A percentile compares a stretch with the other conserved stretches of the same genome.
phyloP scores from a whole-genome alignment of 2,329 filamentous ascomycete genomes.

The Pleomassaria siparia region DNA sequence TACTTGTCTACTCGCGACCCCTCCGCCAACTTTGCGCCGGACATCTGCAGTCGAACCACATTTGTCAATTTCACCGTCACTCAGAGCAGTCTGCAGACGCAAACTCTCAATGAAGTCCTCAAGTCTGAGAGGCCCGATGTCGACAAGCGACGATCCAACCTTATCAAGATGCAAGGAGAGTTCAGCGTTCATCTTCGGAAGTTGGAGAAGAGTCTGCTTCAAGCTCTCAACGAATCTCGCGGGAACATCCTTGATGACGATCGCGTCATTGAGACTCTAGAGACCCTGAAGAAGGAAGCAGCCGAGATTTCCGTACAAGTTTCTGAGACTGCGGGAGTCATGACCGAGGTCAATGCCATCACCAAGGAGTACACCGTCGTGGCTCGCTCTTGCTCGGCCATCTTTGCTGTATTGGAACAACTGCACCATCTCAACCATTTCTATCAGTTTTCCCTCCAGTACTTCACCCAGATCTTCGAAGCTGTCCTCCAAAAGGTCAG shows the following conservation, averaged over 20 bases:
- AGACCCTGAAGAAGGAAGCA: constrained; percentile 96
- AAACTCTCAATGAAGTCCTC: constrained; percentile 94
- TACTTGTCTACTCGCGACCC: constrained; percentile 96
- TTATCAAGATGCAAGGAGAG: constrained; percentile 98
- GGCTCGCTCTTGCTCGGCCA: constrained; percentile 91
- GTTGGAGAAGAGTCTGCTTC: constrained; percentile 88
- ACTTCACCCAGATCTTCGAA: constrained; percentile 97
- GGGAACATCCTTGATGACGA: constrained; percentile 99
- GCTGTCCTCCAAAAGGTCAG: constrained; percentile 82
- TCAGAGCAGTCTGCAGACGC: constrained; percentile 96
- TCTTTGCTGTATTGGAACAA: constrained; percentile 95
- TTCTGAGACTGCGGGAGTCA: constrained; percentile 93
- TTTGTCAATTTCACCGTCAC: constrained; percentile 99
- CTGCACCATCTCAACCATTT: constrained; percentile 98
- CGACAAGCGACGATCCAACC: constrained; percentile 91
- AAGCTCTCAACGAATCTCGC: constrained; percentile 94
- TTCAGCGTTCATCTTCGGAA: constrained; percentile 98
- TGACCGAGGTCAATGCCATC: constrained; percentile 96
- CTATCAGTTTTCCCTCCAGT: constrained; percentile 98
- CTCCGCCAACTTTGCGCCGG: constrained; percentile 90
- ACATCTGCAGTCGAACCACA: constrained; percentile 96
- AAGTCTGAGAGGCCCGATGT: constrained; percentile 98
- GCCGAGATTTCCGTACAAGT: constrained; percentile 96
- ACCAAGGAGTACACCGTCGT: constrained; percentile 93
- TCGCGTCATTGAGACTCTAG: constrained; percentile 94